Conservation (phyloP, 331 rosid species). For the Quercus tomentella region DNA sequence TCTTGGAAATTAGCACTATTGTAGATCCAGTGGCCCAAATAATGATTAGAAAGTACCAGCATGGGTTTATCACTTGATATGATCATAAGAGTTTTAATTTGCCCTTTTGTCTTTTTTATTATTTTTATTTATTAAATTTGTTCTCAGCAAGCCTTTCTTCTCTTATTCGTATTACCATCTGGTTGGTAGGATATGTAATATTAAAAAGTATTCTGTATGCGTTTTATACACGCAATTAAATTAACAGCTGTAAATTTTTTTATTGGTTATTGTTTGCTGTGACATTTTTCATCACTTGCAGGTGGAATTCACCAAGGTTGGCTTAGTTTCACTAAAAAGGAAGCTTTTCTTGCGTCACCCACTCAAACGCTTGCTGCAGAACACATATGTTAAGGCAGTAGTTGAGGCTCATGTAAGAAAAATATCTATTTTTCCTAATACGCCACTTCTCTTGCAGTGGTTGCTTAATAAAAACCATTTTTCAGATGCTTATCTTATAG, state of each 20-base stretch:
- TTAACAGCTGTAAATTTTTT: background rate
- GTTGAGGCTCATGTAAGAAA: background rate
- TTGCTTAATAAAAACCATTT: background rate
- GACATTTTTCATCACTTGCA: background rate
- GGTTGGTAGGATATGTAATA: too few relatives aligned
- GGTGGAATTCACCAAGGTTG: background rate
- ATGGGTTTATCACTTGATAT: background rate
- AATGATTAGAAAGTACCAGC: background rate
- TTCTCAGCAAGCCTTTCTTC: too few relatives aligned
- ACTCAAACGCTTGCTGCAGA: background rate
- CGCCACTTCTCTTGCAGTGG: background rate
- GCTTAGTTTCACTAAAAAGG: background rate
- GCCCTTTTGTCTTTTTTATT: too few relatives aligned
- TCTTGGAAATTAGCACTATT: too few relatives aligned
- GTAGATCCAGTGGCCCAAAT: background rate
- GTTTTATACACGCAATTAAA: background rate
- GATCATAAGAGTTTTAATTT: too few relatives aligned
- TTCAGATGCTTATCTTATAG: background rate
- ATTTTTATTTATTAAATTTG: too few relatives aligned
- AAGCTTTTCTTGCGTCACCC: background rate
- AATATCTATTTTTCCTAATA: background rate
- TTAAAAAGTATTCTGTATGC: too few relatives aligned
- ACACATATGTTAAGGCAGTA: background rate
- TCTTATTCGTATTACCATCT: too few relatives aligned
- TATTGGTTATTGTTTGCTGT: background rate